Conservation (phyloP, 1,139 yeast genomes). For the Geotrichum bryndzae region DNA sequence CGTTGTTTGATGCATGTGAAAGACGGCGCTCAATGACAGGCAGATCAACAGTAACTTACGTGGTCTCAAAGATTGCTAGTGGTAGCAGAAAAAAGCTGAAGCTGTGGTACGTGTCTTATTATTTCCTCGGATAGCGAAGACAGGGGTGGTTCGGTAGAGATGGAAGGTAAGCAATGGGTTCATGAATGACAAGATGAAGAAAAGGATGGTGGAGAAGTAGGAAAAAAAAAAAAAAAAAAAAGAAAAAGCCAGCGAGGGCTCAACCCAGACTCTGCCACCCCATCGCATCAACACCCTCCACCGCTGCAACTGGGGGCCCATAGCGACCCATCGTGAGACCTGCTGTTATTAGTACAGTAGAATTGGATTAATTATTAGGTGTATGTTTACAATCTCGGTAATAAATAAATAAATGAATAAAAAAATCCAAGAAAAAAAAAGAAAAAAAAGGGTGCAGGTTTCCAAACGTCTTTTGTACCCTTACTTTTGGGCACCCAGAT, state of each 20-base stretch:
- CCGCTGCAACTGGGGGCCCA: no score
- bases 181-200: not conserved
- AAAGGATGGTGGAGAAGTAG: not conserved
- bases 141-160: not conserved
- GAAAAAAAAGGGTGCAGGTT: not conserved
- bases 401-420: not conserved
- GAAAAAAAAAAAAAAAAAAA: not conserved
- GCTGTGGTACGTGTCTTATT: not conserved
- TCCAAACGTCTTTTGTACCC: not conserved
- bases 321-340: no score
- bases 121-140: not conserved
- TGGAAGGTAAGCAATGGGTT: not conserved
- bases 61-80: not conserved
- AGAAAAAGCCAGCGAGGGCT: not conserved
- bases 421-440: no score
- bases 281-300: not conserved
- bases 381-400: not conserved
- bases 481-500: not conserved
- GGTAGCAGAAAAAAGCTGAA: not conserved
- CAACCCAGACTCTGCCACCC: not conserved
- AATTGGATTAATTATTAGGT: not conserved
- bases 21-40: not conserved
- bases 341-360: no score
- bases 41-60: not conserved
- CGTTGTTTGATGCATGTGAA: not conserved